Evolutionary conservation across 2,329 filamentous ascomycete species (phyloP).

Genomic region (Paecilomyces dactylethromorphus): DNA sequence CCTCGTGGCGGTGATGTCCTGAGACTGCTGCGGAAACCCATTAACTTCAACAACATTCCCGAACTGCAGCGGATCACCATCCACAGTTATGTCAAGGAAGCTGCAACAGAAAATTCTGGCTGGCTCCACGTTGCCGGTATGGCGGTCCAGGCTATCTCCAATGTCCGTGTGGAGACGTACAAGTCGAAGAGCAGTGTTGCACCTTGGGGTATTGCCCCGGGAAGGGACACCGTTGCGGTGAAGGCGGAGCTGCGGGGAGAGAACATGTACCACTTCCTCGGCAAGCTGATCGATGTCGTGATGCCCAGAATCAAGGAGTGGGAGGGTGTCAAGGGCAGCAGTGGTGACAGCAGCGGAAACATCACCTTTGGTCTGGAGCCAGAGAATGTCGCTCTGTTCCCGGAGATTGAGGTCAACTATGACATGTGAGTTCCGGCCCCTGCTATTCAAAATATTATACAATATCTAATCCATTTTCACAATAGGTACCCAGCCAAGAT

Average conservation of each 20-base stretch:
- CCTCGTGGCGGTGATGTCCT: slow-evolving; percentile 68
- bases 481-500: slow-evolving; percentile 59
- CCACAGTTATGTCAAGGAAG: slow-evolving; percentile 65
- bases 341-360: slow-evolving; percentile 85
- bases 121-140: slow-evolving; percentile 78
- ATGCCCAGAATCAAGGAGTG: slow-evolving; percentile 96
- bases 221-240: slow-evolving; percentile 61
- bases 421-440: slow-evolving; percentile 60
- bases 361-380: slow-evolving; percentile 72
- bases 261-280: slow-evolving; percentile 81
- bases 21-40: slow-evolving; percentile 47
- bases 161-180: slow-evolving; percentile 65
- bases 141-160: slow-evolving; percentile 78
- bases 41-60: slow-evolving; percentile 78
- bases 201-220: slow-evolving; percentile 67
- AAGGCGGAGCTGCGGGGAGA: slow-evolving; percentile 74
- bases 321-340: slow-evolving; percentile 67
- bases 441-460: background rate
- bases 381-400: slow-evolving; percentile 75
- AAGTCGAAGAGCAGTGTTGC: slow-evolving; percentile 63
- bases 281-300: slow-evolving; percentile 84
- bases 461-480: background rate
- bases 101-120: slow-evolving; percentile 62
- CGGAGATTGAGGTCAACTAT: slow-evolving; percentile 91
- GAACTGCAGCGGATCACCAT: slow-evolving; percentile 74